phyloP scores from a whole-genome alignment of 2,329 filamentous ascomycete species.

The Botrytis medusae region DNA sequence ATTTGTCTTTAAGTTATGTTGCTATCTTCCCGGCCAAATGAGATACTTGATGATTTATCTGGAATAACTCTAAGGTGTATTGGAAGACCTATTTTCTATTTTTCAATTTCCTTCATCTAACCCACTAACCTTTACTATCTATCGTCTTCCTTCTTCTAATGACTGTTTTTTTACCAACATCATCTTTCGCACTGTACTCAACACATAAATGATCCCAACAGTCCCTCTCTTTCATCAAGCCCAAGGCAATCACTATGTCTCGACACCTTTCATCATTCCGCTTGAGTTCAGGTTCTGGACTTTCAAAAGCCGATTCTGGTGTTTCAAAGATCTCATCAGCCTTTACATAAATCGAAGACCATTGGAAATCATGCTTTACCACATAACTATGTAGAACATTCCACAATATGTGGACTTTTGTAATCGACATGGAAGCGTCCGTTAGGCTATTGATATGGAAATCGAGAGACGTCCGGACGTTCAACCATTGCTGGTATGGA shows the following conservation, averaged over 20 bases:
- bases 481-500: background rate
- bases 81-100: background rate
- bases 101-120: background rate
- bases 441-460: background rate
- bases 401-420: background rate
- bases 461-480: background rate
- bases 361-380: background rate
- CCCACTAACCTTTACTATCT: background rate
- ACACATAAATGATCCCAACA: background rate
- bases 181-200: background rate
- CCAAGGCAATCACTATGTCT: background rate
- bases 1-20: background rate
- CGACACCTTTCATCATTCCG: background rate
- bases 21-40: background rate
- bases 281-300: background rate
- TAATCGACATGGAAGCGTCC: background rate
- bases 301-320: too few species aligned
- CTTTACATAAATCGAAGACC: background rate
- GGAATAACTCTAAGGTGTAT: background rate
- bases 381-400: background rate
- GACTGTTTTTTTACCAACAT: background rate
- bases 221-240: background rate
- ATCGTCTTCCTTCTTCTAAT: background rate
- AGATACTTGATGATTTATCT: background rate
- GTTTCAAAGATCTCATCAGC: background rate